Conservation (phyloP, 2,329 filamentous ascomycete species). For the Colletotrichum sp. region DNA sequence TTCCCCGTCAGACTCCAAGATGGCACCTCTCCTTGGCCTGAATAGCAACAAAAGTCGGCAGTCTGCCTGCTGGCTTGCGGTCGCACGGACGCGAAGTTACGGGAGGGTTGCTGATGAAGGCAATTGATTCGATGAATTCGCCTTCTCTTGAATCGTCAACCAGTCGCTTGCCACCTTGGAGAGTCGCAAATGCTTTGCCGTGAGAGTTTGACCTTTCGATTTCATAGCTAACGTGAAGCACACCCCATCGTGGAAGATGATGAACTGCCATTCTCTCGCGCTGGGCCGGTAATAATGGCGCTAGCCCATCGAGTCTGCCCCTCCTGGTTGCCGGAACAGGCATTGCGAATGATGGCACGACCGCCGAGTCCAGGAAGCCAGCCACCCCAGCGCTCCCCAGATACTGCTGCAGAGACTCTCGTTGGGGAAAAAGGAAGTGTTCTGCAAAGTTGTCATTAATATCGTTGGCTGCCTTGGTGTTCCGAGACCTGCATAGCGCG, state of each 20-base stretch:
- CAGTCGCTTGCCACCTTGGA: neutral
- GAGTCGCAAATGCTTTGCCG: neutral
- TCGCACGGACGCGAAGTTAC: neutral
- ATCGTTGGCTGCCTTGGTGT: neutral
- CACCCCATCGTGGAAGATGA: neutral
- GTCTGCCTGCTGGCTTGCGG: neutral
- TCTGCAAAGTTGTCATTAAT: neutral
- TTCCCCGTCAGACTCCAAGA: neutral
- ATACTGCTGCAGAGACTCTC: neutral
- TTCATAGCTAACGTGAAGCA: neutral
- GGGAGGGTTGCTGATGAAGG: too few species aligned
- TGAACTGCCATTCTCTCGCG: neutral
- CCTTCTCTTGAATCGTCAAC: neutral
- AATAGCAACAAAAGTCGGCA: neutral
- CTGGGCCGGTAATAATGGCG: neutral
- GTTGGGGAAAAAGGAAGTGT: neutral
- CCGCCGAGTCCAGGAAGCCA: neutral
- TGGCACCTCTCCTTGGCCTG: neutral
- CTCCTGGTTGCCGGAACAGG: neutral
- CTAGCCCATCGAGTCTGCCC: neutral
- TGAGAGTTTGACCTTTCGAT: rapidly evolving
- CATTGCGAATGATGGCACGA: neutral
- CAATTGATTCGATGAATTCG: neutral
- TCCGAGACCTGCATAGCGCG: neutral
- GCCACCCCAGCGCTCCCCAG: neutral